A percentile compares a stretch with the other conserved stretches of the same genome.
These are phyloP conservation scores for Cercospora brassicicola DNA, from an alignment of 2,329 filamentous ascomycete genomes.

Conservation along the genomic window DNA sequence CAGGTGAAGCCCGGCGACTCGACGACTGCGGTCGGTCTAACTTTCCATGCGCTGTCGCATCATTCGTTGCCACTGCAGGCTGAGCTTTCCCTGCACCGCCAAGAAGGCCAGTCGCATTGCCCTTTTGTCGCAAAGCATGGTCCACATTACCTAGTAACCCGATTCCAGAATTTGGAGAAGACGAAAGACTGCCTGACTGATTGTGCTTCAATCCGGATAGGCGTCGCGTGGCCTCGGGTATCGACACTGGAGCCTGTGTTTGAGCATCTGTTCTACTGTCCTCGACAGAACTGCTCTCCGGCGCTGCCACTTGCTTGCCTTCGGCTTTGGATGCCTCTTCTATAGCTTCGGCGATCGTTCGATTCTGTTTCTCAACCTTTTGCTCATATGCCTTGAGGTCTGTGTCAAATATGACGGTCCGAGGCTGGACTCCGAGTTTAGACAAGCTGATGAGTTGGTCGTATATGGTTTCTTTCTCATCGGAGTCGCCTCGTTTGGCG, in stretches of 20 bases:
- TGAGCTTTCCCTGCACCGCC: constrained; percentile 59
- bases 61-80: constrained; percentile 65
- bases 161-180: constrained; percentile 39
- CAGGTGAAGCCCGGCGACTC: constrained; percentile 31
- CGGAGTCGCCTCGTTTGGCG: constrained; percentile 59
- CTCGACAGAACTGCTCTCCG: constrained; percentile 6
- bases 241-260: not conserved
- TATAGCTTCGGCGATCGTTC: constrained; percentile 83
- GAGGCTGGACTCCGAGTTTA: constrained; percentile 73
- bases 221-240: constrained; percentile 17
- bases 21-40: constrained; percentile 54
- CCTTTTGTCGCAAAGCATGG: constrained; percentile 48
- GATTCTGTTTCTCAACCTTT: constrained; percentile 36
- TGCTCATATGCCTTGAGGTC: constrained; percentile 55
- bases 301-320: constrained; percentile 4
- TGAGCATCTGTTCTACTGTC: constrained; percentile 5
- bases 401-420: constrained; percentile 92
- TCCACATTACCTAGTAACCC: constrained; percentile 37
- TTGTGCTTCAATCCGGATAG: constrained; percentile 26
- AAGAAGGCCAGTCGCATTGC: constrained; percentile 61
- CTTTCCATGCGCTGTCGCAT: constrained; percentile 64
- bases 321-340: constrained; percentile 63
- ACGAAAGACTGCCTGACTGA: constrained; percentile 37
- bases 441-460: constrained; percentile 74
- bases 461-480: constrained; percentile 47